Evolutionary conservation across 352 stramenopile genomes (phyloP).

Genomic region (Peronospora farinosa): DNA sequence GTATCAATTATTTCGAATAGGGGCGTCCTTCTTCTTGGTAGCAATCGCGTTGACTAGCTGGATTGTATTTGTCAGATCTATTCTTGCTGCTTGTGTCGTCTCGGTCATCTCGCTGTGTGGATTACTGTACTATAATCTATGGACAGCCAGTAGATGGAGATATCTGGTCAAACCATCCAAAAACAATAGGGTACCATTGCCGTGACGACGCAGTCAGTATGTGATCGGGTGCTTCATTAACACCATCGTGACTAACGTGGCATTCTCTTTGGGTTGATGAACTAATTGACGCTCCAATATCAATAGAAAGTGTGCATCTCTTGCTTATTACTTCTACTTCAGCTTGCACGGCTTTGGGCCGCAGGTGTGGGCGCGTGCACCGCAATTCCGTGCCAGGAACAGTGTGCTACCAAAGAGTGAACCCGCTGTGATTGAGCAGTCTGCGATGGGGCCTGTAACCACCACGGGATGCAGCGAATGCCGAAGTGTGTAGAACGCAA

Average conservation of each 20-base stretch:
- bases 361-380: conserved; percentile 38
- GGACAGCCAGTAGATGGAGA: conserved; percentile 62
- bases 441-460: conserved; percentile 72
- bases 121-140: conserved; percentile 61
- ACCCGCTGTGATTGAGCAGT: conserved; percentile 67
- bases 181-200: conserved; percentile 19
- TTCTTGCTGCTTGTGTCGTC: conserved; percentile 36
- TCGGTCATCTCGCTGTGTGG: conserved; percentile 39
- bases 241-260: conserved; percentile 3
- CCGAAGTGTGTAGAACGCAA: conserved; percentile 74
- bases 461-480: conserved; percentile 71
- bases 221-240: neutral
- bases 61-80: conserved; percentile 53
- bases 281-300: conserved; percentile 14
- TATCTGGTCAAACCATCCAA: conserved; percentile 62
- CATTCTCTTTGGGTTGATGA: conserved; percentile 21
- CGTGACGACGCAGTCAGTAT: conserved; percentile 8
- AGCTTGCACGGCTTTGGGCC: conserved; percentile 21
- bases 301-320: neutral
- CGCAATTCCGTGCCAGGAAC: conserved; percentile 64
- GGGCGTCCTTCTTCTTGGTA: conserved; percentile 57
- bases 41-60: conserved; percentile 50
- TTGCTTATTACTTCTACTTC: conserved; percentile 17
- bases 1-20: conserved; percentile 57
- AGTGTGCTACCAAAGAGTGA: conserved; percentile 76